A percentile compares a stretch with the other conserved stretches of the same genome.
These are phyloP conservation scores for Pleurotus giganteus DNA, from an alignment of 768 basidiomycete species.

Conservation along the genomic window DNA sequence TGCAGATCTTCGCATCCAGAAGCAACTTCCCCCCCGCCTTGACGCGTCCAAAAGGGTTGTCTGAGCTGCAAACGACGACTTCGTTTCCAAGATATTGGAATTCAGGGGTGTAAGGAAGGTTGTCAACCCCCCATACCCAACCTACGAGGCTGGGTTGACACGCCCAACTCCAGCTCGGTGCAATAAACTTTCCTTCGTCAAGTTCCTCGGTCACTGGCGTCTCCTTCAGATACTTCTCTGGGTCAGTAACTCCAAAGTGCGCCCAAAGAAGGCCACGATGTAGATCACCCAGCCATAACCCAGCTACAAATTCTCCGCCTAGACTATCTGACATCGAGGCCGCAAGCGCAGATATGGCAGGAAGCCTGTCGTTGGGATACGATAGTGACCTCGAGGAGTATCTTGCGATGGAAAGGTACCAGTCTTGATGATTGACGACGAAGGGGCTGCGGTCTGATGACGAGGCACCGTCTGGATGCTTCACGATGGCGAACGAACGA, in stretches of 20 bases:
- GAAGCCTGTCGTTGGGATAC: neutral
- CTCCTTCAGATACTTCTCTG: neutral
- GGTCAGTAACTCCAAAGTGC: neutral
- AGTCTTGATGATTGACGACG: neutral
- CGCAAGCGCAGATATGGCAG: conserved; percentile 3
- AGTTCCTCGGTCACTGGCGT: neutral
- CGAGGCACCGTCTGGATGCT: neutral
- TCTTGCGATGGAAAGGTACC: neutral
- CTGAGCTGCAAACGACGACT: neutral
- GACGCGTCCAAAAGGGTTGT: neutral
- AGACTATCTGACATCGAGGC: neutral
- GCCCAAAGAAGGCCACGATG: conserved; percentile 4
- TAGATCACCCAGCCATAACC: neutral
- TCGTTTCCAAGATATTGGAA: conserved; percentile 3
- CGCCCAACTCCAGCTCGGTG: conserved; percentile 5
- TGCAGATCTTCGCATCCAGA: neutral
- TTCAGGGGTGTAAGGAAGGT: neutral
- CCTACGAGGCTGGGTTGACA: neutral
- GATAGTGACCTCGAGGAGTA: neutral
- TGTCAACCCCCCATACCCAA: neutral
- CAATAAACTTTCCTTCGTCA: neutral
- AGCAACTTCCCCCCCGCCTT: conserved; percentile 1
- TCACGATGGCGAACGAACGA: neutral
- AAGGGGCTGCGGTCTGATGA: neutral
- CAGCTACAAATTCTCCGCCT: neutral